A percentile compares a stretch with the other conserved stretches of the same genome.
phyloP scores from a whole-genome alignment of 2,329 filamentous ascomycete genomes.

The Septoria petroselini region DNA sequence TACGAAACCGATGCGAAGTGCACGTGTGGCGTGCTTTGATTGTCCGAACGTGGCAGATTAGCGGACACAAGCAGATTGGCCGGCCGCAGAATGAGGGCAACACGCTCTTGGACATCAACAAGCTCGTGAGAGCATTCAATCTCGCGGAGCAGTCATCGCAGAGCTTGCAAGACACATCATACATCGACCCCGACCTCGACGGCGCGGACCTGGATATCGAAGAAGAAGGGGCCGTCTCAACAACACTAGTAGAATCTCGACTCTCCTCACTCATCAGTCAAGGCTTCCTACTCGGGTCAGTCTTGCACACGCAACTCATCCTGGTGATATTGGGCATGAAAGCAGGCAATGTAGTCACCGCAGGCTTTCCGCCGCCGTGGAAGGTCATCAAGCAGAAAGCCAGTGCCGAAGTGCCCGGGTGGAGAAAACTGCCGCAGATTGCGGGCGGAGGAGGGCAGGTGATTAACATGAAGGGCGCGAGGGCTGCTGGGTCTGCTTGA shows the following conservation, averaged over 20 bases:
- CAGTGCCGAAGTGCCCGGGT: slow-evolving; percentile 65
- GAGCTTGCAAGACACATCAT: slow-evolving; percentile 36
- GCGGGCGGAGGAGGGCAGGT: slow-evolving; percentile 49
- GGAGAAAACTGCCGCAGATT: slow-evolving; percentile 55
- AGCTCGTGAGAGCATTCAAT: slow-evolving; percentile 62
- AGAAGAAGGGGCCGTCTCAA: slow-evolving; percentile 42
- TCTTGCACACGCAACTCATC: slow-evolving; percentile 70
- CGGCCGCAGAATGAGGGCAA: slow-evolving; percentile 44
- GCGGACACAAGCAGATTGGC: slow-evolving; percentile 61
- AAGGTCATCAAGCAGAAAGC: slow-evolving; percentile 62
- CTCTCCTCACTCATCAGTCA: slow-evolving; percentile 75
- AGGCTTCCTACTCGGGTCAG: slow-evolving; percentile 76
- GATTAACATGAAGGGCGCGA: slow-evolving; percentile 56
- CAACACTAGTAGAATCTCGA: slow-evolving; percentile 63
- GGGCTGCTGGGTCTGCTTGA: slow-evolving; percentile 41
- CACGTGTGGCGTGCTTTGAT: slow-evolving; percentile 81
- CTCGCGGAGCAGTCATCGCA: slow-evolving; percentile 59
- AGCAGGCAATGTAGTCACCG: slow-evolving; percentile 54
- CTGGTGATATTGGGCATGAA: slow-evolving; percentile 77
- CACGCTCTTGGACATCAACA: slow-evolving; percentile 69
- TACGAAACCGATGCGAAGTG: slow-evolving; percentile 74
- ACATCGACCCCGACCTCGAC: slow-evolving; percentile 48
- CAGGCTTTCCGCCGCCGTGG: slow-evolving; percentile 75
- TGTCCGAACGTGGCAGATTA: slow-evolving; percentile 72
- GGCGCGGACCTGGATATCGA: slow-evolving; percentile 31